Percentiles rank a stretch among this genome's conserved stretches.
phyloP scores from a whole-genome alignment of 306 rosid species.

The Dalbergia cultrata region DNA sequence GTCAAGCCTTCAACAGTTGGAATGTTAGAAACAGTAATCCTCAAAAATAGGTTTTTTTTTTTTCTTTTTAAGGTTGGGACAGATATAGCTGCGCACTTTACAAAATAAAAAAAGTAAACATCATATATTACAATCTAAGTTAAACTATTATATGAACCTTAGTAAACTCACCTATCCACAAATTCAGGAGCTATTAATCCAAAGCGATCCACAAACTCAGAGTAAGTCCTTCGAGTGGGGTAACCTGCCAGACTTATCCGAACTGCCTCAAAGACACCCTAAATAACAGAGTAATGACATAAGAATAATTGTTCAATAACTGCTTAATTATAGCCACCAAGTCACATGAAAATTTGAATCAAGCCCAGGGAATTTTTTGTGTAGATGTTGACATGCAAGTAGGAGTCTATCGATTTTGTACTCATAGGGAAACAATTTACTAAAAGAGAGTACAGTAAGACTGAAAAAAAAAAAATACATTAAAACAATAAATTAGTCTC shows the following conservation, averaged over 20 bases:
- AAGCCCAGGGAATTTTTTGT: not conserved
- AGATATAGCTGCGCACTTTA: not conserved
- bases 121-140: slow-evolving; percentile 5
- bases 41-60: too few species aligned
- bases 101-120: slow-evolving; percentile 29
- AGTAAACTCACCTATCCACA: slow-evolving; percentile 74
- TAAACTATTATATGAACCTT: not conserved
- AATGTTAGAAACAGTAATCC: too few species aligned
- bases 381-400: too few species aligned
- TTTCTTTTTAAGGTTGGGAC: not conserved
- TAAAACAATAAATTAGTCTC: too few species aligned
- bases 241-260: slow-evolving; percentile 99
- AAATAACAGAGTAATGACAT: slow-evolving; percentile 40
- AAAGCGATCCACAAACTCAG: slow-evolving; percentile 95
- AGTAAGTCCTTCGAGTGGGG: slow-evolving; percentile 88
- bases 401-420: too few species aligned
- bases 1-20: not conserved
- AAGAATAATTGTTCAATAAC: not conserved
- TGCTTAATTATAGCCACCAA: slow-evolving; percentile 18
- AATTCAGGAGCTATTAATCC: slow-evolving; percentile 81
- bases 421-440: too few species aligned
- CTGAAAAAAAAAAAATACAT: too few species aligned
- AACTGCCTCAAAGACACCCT: slow-evolving; percentile 99
- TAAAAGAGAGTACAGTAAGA: too few species aligned
- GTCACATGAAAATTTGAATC: slow-evolving; percentile 38